Conservation (phyloP, 2,329 filamentous ascomycete genomes). For the Ilyonectria sp. region DNA sequence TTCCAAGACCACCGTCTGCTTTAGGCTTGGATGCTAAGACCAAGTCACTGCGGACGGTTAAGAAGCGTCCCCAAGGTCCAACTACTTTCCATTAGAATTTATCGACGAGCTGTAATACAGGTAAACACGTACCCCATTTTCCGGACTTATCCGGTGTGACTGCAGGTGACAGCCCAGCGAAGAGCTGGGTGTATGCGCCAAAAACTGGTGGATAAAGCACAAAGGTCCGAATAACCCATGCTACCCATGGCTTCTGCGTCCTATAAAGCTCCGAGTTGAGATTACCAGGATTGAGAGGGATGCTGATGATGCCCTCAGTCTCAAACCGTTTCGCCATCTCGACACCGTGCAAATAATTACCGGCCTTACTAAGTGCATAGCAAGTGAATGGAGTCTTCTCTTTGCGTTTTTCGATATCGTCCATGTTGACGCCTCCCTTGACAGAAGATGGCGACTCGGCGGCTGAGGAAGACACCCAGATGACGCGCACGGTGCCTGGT, state of each 20-base stretch:
- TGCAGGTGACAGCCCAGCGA: not conserved
- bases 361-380: conserved; percentile 32
- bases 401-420: not conserved
- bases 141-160: no score
- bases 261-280: conserved; percentile 15
- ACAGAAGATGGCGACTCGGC: conserved; percentile 9
- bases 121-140: no score
- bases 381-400: conserved; percentile 29
- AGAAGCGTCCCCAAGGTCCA: no score
- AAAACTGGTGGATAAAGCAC: not conserved
- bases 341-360: conserved; percentile 33
- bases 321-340: conserved; percentile 23
- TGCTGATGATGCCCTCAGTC: conserved; percentile 21
- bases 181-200: conserved; percentile 21
- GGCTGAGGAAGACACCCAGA: conserved; percentile 34
- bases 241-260: not conserved
- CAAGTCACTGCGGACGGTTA: no score
- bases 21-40: no score
- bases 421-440: conserved; percentile 23
- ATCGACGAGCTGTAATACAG: no score
- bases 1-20: no score
- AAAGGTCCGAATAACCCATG: not conserved
- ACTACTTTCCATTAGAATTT: no score
- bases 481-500: conserved; percentile 28
- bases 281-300: conserved; percentile 35